A percentile compares a stretch with the other conserved stretches of the same genome.
These are phyloP conservation scores for Mycena sp. DNA, from an alignment of 1,284 basidiomycete species.

Conservation along the genomic window DNA sequence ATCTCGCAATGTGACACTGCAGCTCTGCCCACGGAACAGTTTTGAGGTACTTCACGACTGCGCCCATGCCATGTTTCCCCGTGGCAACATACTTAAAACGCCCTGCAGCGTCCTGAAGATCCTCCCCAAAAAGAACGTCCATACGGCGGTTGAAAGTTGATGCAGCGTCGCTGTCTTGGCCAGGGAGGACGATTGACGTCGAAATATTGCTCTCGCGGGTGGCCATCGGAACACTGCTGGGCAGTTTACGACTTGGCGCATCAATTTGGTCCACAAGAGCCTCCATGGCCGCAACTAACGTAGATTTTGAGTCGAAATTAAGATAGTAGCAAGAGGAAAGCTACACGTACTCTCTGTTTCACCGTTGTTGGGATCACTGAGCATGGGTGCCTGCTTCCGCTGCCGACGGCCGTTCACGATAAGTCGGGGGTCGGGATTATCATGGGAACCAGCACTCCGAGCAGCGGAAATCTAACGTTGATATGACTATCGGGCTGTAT, in stretches of 20 bases:
- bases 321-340: not conserved
- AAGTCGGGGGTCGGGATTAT: constrained; percentile 11
- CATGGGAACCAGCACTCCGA: not conserved
- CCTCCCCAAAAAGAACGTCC: too few relatives aligned
- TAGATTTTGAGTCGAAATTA: not conserved
- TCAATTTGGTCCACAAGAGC: constrained; percentile 10
- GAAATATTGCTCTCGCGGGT: too few relatives aligned
- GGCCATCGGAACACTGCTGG: too few relatives aligned
- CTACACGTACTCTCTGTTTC: constrained; percentile 13
- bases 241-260: too few relatives aligned
- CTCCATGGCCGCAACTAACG: constrained; percentile 9
- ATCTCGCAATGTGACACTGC: not conserved
- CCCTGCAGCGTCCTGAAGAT: constrained; percentile 8
- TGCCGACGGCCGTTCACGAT: constrained; percentile 1
- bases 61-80: constrained; percentile 11
- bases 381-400: too few relatives aligned
- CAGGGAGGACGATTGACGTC: too few relatives aligned
- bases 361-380: constrained; percentile 10
- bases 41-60: constrained; percentile 14
- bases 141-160: too few relatives aligned
- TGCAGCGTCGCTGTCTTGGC: too few relatives aligned
- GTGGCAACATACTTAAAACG: not conserved
- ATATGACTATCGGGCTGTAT: constrained; percentile 3
- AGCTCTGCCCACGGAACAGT: constrained; percentile 3
- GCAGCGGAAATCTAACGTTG: not conserved